Base-by-base conservation (phyloP, 495 filamentous ascomycete species). In the Rostrohypoxylon terebratum region DNA sequence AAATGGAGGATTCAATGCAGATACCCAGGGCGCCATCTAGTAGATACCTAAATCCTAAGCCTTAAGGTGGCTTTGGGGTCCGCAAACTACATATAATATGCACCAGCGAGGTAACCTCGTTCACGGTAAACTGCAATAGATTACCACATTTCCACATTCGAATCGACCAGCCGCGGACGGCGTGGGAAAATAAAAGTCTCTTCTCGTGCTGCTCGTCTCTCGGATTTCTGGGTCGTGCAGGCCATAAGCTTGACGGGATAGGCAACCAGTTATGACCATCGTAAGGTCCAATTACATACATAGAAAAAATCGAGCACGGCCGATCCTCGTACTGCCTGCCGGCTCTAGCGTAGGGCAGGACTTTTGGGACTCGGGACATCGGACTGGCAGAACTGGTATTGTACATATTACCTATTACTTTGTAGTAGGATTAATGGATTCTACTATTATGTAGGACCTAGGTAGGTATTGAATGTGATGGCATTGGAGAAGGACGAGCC, bases 111-210 rank as follows among this genome's bases (percentile, higher is more conserved):
- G 71, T 69, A 66, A 73, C 55, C 59, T 40, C 34, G 57, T 61
- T 63, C 61, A 62, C 42, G 60, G 55, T 18, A 54, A 69, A 58
- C 50, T 51, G 65, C 20, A 45, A 69, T 57, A 40, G 62, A 69
- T 73, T 54, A 68, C 57, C 70, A 69, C 57, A 66, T 20, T 28
- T 28, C 28, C 28, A 28, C 28, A 28, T 28, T 28, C 59, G 51
- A 59, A 70, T 64, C 58, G 58, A 18, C 61, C 71, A 69, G 71
- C 71, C 71, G 71, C 71, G 71, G 63, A 70, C 71, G 71, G 66
- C 71, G 71, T 69, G 59, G 14, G 51, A 60, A 73, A 73, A 64
- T 69, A 73, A 73, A 66, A 42, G n/a, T 44, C 11, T 58, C 14
- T 51, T 33, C 66, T 69, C n/a, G 53, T 50, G 3, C 28, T 28